Base-by-base conservation (phyloP, 805 yeast genomes). In the Metschnikowia chrysomelidarum region DNA sequence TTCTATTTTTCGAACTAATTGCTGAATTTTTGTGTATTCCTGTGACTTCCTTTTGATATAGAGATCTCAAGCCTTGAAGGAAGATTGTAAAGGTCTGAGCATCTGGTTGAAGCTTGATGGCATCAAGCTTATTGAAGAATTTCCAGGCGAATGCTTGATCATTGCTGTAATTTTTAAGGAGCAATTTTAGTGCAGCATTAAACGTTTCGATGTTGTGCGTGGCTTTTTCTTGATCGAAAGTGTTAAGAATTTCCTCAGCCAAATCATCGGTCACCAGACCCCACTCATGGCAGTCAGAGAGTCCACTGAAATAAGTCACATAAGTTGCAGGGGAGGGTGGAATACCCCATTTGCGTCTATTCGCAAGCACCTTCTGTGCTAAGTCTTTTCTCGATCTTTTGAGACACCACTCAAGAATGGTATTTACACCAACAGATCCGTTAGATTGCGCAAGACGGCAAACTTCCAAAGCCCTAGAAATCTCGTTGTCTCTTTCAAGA, bases 371-470 rank as follows among this genome's bases (percentile, higher is more conserved):
- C 25, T 73, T 73, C 17, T 80, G 36, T 0, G 83, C 82, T 6
- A 64, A 66, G 28, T 70, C 67, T 1, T 69, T 53, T 15, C 69
- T 67, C 2, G 71, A 67, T 7, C 62, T 47, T 6, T 54, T 54
- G 4, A 80, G 56, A 26, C 69, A 62, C 63, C 76, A 70, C 40
- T 72, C 68, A 50, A 78, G 53, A 0, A 84, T 65, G n/a, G 72
- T 66, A 44, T 85, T 84, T 76, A 78, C 72, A 1, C 77, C 84
- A 20, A 78, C 84, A 0, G 66, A 46, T 7, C 84, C 86, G 23
- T 69, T 67, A 2, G 50, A 51, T 19, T 63, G 56, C 0, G 82
- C 76, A 9, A 78, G 42, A 27, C 68, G 62, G 3, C 73, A 62
- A n/a, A 78, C 54, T 45, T 63, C 64, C 17, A 70, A 38, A 0